Conservation (phyloP, 2,329 filamentous ascomycete species). For the Coniochaeta sp. region DNA sequence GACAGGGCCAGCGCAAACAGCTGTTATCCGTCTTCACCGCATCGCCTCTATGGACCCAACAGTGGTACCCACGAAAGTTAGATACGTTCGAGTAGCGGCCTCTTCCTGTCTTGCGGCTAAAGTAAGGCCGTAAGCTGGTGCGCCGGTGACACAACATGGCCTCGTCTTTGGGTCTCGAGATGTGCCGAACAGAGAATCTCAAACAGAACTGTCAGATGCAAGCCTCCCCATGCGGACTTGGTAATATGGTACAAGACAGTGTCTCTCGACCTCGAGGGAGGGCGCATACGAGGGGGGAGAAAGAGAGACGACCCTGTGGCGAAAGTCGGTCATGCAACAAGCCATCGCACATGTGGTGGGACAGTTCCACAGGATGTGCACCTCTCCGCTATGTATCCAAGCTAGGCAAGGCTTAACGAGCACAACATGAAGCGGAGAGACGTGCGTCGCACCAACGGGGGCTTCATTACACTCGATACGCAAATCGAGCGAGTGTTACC, state of each 20-base stretch:
- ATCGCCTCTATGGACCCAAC: background rate
- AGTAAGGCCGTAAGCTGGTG: conserved; percentile 17
- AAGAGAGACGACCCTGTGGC: background rate
- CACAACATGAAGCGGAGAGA: conserved; percentile 14
- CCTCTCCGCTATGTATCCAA: conserved; percentile 24
- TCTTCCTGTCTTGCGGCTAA: conserved; percentile 1
- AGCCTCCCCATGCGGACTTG: conserved; percentile 7
- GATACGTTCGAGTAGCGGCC: background rate
- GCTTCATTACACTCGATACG: conserved; percentile 1
- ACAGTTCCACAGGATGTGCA: conserved; percentile 8
- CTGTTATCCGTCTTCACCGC: background rate
- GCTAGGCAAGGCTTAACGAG: conserved; percentile 31
- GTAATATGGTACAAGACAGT: background rate
- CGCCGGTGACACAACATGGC: background rate
- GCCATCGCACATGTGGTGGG: background rate
- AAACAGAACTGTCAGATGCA: conserved; percentile 15
- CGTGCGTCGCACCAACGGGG: background rate
- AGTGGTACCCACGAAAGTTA: background rate
- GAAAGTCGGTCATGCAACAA: background rate
- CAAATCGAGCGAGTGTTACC: background rate
- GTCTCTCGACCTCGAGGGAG: background rate
- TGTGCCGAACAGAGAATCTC: conserved; percentile 4
- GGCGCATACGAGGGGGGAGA: background rate
- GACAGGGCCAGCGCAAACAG: background rate
- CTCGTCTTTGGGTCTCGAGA: background rate